Base-by-base conservation (phyloP, 352 stramenopile species). In the Pythium rhizo-oryzae region DNA sequence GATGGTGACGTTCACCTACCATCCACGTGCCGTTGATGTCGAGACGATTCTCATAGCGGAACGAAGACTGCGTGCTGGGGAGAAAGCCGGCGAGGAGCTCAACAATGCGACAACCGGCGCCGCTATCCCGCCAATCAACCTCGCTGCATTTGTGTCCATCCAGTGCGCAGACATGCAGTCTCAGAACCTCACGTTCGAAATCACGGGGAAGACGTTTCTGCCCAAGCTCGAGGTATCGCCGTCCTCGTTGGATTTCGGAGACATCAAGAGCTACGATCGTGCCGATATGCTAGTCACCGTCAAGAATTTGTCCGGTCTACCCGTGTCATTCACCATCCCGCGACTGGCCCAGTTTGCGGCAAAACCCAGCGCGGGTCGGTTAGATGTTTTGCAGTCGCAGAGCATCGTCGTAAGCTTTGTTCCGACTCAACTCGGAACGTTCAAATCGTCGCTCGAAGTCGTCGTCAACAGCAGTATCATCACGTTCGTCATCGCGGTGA, bases 361-460 rank as follows among this genome's bases (percentile, higher is more conserved):
- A 30, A 83, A 77, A 30, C 94, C 94, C 11, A 63, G 52, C 12
- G 65, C 55, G 9, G 93, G 94, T 0, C 77, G 81, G 1, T 68
- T 98, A 8, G 79, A 96, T n/a, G 83, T 93, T 5, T 52, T 93
- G 33, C 88, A 98, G 72, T 96, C 84, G 0, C 87, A 97, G 65
- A 97, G 75, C n/a, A 70, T 97, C 30, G 74, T 98, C 2, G 78
- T 97, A 25, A 97, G 88, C 56, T 98, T 98, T 55, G 72, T 84
- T 0, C 94, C 94, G 7, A 84, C 77, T 2, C 92, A 98, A 35
- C 74, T 98, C 0, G 94, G 94, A 9, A 73, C 75, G 7, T 97
- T 97, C 47, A 65, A 75, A 55, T 82, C 33, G 15, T 58, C 61
- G 21, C 62, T 94, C 24, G 28, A 77, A 7, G 59, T 94, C 16